phyloP scores from a whole-genome alignment of 139 green algal genomes.

The Closterium sp. region DNA sequence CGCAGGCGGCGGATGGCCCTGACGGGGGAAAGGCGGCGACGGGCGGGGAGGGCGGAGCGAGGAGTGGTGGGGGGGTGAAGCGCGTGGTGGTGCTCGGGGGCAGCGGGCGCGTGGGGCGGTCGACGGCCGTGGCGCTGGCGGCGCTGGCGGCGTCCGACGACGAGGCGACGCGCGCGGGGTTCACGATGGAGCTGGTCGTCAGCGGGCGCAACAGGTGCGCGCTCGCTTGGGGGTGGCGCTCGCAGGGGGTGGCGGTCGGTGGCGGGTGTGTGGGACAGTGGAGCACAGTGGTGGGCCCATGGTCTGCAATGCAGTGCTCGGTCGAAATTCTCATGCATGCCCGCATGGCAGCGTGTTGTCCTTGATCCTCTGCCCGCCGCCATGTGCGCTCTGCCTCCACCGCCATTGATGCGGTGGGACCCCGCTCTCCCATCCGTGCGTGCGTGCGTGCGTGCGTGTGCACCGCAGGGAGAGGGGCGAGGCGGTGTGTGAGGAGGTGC shows the following conservation, averaged over 20 bases:
- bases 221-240: neutral
- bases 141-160: neutral
- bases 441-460: neutral
- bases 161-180: neutral
- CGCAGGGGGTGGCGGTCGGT: neutral
- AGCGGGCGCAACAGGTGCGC: constrained; percentile 8
- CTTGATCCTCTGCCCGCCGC: neutral
- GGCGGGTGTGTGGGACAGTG: too few relatives aligned
- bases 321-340: too few relatives aligned
- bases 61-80: neutral
- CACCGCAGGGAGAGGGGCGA: neutral
- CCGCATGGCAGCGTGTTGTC: neutral
- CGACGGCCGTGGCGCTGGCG: constrained; percentile 2
- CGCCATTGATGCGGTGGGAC: too few relatives aligned
- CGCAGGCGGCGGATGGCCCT: too few relatives aligned
- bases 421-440: neutral
- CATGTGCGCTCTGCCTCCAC: neutral
- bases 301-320: too few relatives aligned
- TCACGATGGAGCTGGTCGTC: neutral
- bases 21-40: too few relatives aligned
- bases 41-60: too few relatives aligned
- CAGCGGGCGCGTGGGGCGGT: constrained; percentile 13
- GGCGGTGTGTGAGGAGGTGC: neutral
- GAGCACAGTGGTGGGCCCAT: too few relatives aligned
- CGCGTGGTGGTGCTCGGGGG: constrained; percentile 17